Percentiles rank a stretch among this genome's conserved stretches.
Conservation (phyloP, 1,284 basidiomycete species). For the Gymnopus androsaceus region DNA sequence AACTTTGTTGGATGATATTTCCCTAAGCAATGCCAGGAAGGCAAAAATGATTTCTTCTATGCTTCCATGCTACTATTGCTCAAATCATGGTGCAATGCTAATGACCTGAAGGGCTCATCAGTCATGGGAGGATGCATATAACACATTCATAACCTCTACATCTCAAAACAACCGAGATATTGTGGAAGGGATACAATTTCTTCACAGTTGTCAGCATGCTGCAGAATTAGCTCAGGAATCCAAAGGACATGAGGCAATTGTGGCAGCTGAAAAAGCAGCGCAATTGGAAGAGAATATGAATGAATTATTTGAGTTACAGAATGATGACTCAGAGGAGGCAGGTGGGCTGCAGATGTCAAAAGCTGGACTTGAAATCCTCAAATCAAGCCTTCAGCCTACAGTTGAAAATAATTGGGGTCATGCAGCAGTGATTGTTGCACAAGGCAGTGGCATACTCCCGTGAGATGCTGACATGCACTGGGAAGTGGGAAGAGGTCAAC, state of each 20-base stretch:
- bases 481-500: neutral
- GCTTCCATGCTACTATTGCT: constrained; percentile 40
- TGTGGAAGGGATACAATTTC: constrained; percentile 37
- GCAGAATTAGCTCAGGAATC: neutral
- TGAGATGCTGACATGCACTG: neutral
- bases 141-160: constrained; percentile 15
- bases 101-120: constrained; percentile 27
- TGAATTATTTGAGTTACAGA: neutral
- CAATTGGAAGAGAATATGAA: neutral
- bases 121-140: constrained; percentile 31
- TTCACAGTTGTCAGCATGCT: constrained; percentile 21
- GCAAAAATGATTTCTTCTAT: constrained; percentile 31
- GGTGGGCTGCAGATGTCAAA: neutral
- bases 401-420: neutral
- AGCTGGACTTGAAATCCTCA: neutral
- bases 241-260: neutral
- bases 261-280: neutral
- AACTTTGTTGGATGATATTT: constrained; percentile 36
- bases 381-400: neutral
- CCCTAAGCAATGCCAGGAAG: constrained; percentile 28
- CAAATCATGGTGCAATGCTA: constrained; percentile 38
- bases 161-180: constrained; percentile 12
- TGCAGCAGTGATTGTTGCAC: neutral
- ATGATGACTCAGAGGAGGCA: neutral
- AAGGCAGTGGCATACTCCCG: neutral